Evolutionary conservation across 2,329 filamentous ascomycete genomes (phyloP).

Genomic region (Davidsoniella virescens): DNA sequence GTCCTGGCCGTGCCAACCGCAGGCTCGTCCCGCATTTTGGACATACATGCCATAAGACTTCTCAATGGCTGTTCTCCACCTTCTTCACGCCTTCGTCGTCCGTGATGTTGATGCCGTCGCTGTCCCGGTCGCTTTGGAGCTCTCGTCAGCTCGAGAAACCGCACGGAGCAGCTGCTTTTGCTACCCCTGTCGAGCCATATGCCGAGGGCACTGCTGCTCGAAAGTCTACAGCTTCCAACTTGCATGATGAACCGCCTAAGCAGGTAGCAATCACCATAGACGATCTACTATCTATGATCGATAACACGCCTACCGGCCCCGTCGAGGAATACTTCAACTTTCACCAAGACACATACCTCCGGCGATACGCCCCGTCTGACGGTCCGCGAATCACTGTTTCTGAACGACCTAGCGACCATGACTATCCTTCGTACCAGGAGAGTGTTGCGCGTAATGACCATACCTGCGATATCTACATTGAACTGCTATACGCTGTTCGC

Average conservation of each 20-base stretch:
- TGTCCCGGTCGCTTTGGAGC: conserved; percentile 5
- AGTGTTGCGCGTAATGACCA: conserved; percentile 22
- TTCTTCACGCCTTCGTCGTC: conserved; percentile 18
- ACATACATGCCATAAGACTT: conserved; percentile 9
- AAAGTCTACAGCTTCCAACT: neutral
- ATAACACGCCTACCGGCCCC: conserved; percentile 25
- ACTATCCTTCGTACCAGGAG: conserved; percentile 29
- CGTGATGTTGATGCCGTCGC: conserved; percentile 6
- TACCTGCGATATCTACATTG: conserved; percentile 22
- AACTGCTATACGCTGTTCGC: conserved; percentile 27
- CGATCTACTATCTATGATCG: conserved; percentile 37
- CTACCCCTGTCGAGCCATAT: no score
- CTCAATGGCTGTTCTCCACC: conserved; percentile 26
- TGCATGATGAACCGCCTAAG: neutral
- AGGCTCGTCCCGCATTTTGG: neutral
- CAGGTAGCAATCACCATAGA: conserved; percentile 16
- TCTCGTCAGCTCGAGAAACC: neutral
- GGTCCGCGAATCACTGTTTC: conserved; percentile 34
- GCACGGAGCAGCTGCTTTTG: neutral
- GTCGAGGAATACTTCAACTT: conserved; percentile 38
- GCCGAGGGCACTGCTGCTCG: no score
- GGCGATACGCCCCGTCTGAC: conserved; percentile 35
- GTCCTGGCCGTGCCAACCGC: neutral
- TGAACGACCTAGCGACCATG: conserved; percentile 30
- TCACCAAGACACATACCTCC: conserved; percentile 35